Evolutionary conservation across 306 rosid species (phyloP), one percentile per base, ranked within the genome.

Genomic region (Trifolium pratense): DNA sequence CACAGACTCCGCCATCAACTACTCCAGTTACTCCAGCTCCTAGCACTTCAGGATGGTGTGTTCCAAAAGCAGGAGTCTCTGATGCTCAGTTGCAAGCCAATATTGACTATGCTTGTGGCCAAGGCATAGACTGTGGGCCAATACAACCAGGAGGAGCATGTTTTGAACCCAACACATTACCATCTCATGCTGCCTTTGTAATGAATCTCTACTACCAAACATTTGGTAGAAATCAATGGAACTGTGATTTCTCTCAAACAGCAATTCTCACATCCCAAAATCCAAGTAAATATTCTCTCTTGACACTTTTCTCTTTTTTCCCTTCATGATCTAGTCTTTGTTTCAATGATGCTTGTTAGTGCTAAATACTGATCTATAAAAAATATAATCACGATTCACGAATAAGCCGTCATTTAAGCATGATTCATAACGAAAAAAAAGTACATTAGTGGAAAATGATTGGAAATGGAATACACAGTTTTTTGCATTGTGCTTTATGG

Each of bases 241-340:
- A 91, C 78, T 94, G 99, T 75, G 95, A 94, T 81, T 94, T 94
- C 89, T 83, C 97, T 56, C 95, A 94, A 75, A 76, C 96, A 14
- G 99, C 96, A 43, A 79, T 59, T 4, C 78, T 94, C 62, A 84
- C 96, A 8, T 90, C 97, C 43, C 70, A 88, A 65, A 91, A 91
- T 77, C 99, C 99, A 52, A 91, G 96, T 94, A 90, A 88, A 84
- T 68, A 3, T 26, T 15, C 21, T 83, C 31, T 45, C 75, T 71
- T 63, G 6, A 20, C 5, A 43, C 57, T 25, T 15, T 14, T 64
- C n/a, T n/a, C n/a, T n/a, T 5, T 40, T 2, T 16, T 1, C 45
- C 55, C 23, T 1, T 31, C 37, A 3, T 9, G 34, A 20, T 23
- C 5, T 15, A 53, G 20, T 69, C 73, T 10, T 46, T 73, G 45